A percentile compares a stretch with the other conserved stretches of the same genome.
These are phyloP conservation scores for Sphagnum magellanicum DNA, from an alignment of 228 moss, liverwort and hornwort species.

Conservation along the genomic window DNA sequence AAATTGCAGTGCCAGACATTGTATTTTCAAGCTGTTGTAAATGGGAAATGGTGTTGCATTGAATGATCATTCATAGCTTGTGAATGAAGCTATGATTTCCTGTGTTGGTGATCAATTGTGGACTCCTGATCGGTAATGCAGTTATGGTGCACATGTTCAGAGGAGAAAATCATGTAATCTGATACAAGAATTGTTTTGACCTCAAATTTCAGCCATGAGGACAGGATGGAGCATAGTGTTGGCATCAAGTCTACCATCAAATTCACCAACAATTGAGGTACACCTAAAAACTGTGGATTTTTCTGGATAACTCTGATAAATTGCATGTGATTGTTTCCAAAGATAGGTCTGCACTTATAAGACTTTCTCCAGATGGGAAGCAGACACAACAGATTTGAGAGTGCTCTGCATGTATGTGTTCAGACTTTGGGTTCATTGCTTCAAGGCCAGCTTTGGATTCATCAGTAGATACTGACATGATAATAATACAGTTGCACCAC, in stretches of 20 bases:
- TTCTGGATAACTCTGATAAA: too few relatives aligned
- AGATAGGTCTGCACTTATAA: background rate
- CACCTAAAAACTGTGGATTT: background rate
- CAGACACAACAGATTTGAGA: background rate
- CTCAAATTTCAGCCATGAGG: conserved; percentile 52
- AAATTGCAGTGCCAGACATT: too few relatives aligned
- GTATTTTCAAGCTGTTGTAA: background rate
- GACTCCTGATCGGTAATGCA: background rate
- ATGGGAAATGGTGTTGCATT: background rate
- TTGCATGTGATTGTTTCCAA: background rate
- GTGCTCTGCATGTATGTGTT: background rate
- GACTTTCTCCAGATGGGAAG: background rate
- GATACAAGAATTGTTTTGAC: too few relatives aligned
- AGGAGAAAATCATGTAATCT: too few relatives aligned
- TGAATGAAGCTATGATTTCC: background rate
- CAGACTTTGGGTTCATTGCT: background rate
- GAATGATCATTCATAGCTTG: background rate
- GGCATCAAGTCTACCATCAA: conserved; percentile 75
- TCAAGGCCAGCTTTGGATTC: too few relatives aligned
- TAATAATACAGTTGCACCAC: background rate
- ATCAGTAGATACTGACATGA: background rate
- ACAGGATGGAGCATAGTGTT: conserved; percentile 93
- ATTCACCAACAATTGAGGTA: conserved; percentile 72
- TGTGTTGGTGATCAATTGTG: background rate
- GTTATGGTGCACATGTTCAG: too few relatives aligned